Conservation (phyloP, 2,329 filamentous ascomycete genomes). For the Nigrospora osmanthi region DNA sequence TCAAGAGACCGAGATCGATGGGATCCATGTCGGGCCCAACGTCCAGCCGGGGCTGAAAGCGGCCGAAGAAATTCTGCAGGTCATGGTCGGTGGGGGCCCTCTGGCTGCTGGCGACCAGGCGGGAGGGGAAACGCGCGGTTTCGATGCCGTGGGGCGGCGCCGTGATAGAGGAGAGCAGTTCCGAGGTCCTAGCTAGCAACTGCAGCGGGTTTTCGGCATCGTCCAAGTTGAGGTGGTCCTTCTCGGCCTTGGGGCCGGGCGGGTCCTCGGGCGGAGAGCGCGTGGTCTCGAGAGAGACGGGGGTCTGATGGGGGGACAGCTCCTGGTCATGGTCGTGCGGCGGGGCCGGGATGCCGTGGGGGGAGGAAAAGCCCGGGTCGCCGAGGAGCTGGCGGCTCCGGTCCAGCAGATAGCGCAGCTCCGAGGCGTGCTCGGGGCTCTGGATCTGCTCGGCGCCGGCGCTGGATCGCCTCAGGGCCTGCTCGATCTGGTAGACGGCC, state of each 20-base stretch:
- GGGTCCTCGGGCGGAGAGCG: constrained; percentile 18
- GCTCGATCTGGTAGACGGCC: constrained; percentile 65
- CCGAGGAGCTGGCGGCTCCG: constrained; percentile 34
- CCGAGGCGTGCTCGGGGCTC: constrained; percentile 31
- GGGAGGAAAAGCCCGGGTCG: constrained; percentile 10
- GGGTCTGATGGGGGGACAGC: constrained; percentile 18
- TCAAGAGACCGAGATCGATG: constrained; percentile 62
- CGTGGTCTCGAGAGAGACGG: constrained; percentile 18
- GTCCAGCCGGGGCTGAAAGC: constrained; percentile 55
- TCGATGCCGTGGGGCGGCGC: constrained; percentile 13
- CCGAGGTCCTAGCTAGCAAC: constrained; percentile 64
- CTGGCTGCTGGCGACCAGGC: constrained; percentile 19
- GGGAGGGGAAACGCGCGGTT: constrained; percentile 8
- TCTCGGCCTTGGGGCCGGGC: constrained; percentile 27
- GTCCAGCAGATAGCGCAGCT: constrained; percentile 41
- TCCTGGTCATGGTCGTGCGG: constrained; percentile 11
- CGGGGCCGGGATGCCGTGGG: constrained; percentile 5
- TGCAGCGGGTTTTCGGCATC: constrained; percentile 71
- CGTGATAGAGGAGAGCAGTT: constrained; percentile 38
- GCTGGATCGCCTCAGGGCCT: constrained; percentile 53
- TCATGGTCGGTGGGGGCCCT: constrained; percentile 31
- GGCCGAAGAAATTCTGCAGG: constrained; percentile 59
- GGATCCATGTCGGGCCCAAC: constrained; percentile 58
- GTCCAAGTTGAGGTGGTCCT: constrained; percentile 43
- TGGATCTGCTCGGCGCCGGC: constrained; percentile 30